These are phyloP conservation scores for Gomphus bonarii DNA, from an alignment of 1,284 basidiomycete genomes.

Conservation along the genomic window DNA sequence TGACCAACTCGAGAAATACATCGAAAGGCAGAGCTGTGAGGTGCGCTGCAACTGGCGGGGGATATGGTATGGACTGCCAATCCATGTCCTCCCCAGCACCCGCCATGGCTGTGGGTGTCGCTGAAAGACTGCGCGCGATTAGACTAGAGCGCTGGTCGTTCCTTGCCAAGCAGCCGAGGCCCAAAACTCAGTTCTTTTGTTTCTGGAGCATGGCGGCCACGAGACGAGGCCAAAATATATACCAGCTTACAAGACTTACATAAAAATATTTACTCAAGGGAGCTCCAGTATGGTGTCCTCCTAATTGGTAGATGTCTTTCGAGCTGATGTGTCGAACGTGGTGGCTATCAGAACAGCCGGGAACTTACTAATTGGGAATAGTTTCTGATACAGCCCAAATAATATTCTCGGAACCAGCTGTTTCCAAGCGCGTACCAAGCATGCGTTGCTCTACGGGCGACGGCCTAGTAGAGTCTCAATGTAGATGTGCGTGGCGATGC, in stretches of 20 bases:
- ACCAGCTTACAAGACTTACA: not conserved
- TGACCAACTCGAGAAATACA: conserved; percentile 9
- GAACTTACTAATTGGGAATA: not conserved
- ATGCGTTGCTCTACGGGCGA: not conserved
- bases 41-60: not conserved
- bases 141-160: not conserved
- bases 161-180: conserved; percentile 6
- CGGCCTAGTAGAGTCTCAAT: not conserved
- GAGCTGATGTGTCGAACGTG: not conserved
- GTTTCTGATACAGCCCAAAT: not conserved
- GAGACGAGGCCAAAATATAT: conserved; percentile 8
- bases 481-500: not conserved
- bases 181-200: conserved; percentile 4
- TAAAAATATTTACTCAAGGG: not conserved
- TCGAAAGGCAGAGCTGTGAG: conserved; percentile 7
- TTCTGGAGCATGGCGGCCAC: conserved; percentile 9
- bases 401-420: not conserved
- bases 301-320: not conserved
- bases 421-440: not conserved
- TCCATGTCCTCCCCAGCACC: conserved; percentile 9
- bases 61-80: not conserved
- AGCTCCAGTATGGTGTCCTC: not conserved
- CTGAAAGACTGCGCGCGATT: not conserved
- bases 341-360: not conserved
- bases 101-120: conserved; percentile 2